Base-by-base conservation (phyloP, 306 rosid genomes). In the Alnus rubra region DNA sequence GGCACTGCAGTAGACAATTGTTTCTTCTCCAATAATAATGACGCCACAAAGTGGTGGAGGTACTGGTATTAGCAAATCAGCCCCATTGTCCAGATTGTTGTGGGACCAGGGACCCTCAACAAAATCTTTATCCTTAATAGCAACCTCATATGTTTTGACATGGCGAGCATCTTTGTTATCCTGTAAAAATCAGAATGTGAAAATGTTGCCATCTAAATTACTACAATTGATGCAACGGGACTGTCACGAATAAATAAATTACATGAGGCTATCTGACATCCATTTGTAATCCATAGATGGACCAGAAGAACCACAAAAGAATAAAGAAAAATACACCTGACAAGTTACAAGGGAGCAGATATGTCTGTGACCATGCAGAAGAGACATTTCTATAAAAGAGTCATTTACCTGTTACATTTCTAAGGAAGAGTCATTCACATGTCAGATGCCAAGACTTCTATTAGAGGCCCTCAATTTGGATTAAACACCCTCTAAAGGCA, bases 11-110 rank as follows among this genome's bases (percentile, higher is more conserved):
- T 96, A 96, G 65, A 93, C 98, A 78, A 96, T 96, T 72, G 96
- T 96, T 84, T 96, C 99, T 84, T 96, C 98, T 81, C 99, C 99
- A 55, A 96, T 88, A 82, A 96, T 93, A 82, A 96, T 88, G 78
- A 96, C 99, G 7, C 99, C 99, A 50, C 98, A 96, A 16, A 96
- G 92, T 50, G 99, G 99, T 23, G 96, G 92, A 75, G 99, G 99
- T 72, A 96, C 99, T 1, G 99, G 98, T 83, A 96, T 96, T 71
- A 96, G 85, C 77, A 96, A 82, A 74, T 90, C 93, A 81, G 99
- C 98, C 63, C 99, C 99, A 82, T 93, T 93, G 83, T 96, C 99
- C 75, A 96, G 98, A 79, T 93, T 93, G 90, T 90, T 93, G 69
- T 88, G 98, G 42, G 98, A 83, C 99, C 97, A 96, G 42, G 99